A percentile compares a stretch with the other conserved stretches of the same genome.
phyloP scores from a whole-genome alignment of 2,329 filamentous ascomycete species.

The Epichloe gansuensis region DNA sequence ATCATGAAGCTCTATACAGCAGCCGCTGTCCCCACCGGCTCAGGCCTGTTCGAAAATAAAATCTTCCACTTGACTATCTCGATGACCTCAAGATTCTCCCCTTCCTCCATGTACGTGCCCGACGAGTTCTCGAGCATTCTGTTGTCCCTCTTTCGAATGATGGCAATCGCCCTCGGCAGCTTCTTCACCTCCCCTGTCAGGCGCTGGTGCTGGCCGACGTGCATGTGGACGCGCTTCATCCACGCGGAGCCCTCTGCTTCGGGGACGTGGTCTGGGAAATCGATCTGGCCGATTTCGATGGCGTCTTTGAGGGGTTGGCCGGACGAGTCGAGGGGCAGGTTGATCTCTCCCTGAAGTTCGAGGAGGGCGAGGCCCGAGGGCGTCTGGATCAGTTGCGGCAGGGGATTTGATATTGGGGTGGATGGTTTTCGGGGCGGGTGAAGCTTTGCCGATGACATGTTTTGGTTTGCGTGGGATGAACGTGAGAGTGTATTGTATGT shows the following conservation, averaged over 20 bases:
- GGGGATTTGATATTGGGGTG: constrained; percentile 32
- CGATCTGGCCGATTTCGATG: constrained; percentile 51
- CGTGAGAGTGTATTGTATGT: background rate
- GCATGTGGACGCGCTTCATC: constrained; percentile 86
- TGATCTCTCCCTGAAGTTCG: constrained; percentile 86
- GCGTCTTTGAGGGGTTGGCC: constrained; percentile 17
- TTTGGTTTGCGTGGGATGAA: background rate
- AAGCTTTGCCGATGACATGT: constrained; percentile 26
- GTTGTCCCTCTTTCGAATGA: constrained; percentile 50
- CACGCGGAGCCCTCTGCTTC: constrained; percentile 45
- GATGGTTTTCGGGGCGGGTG: constrained; percentile 24
- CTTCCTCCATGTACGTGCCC: constrained; percentile 22
- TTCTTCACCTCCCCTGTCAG: constrained; percentile 86
- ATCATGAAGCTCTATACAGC: background rate
- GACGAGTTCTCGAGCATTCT: constrained; percentile 30
- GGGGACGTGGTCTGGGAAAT: constrained; percentile 61
- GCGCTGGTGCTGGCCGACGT: constrained; percentile 78
- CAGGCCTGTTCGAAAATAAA: constrained; percentile 70
- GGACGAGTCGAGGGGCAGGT: constrained; percentile 42
- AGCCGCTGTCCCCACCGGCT: constrained; percentile 55
- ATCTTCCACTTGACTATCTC: constrained; percentile 83
- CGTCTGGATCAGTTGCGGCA: constrained; percentile 76
- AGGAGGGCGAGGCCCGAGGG: constrained; percentile 80
- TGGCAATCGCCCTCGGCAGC: constrained; percentile 60
- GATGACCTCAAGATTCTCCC: constrained; percentile 60